Conservation (phyloP, 768 basidiomycete genomes). For the Tephrocybe sp. region DNA sequence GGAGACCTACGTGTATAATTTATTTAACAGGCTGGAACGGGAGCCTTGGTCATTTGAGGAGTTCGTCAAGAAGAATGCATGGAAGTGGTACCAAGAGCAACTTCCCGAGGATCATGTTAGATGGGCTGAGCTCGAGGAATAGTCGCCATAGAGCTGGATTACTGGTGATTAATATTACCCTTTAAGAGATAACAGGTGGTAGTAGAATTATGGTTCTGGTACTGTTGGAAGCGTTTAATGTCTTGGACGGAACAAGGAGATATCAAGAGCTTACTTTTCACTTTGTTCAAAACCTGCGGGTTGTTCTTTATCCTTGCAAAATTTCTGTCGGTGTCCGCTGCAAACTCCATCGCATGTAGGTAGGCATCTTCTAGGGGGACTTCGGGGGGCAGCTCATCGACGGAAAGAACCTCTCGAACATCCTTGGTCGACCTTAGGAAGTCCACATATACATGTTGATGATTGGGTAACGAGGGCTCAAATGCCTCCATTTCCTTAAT, state of each 20-base stretch:
- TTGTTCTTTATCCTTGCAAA: no score
- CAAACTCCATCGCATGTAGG: no score
- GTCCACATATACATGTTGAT: neutral
- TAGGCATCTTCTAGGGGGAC: no score
- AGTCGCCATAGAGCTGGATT: neutral
- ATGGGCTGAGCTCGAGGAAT: conserved; percentile 49
- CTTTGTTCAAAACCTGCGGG: no score
- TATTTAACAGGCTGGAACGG: conserved; percentile 43
- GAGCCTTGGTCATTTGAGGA: conserved; percentile 80
- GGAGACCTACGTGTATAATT: conserved; percentile 73
- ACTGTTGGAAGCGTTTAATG: no score
- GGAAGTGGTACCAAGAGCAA: conserved; percentile 69
- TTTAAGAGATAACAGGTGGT: no score
- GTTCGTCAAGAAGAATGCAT: conserved; percentile 73
- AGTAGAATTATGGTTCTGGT: no score
- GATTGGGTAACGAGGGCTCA: neutral
- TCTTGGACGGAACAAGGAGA: no score
- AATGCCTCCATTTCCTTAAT: conserved; percentile 2
- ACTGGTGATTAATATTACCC: no score
- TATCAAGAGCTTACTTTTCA: no score
- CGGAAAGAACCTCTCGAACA: neutral
- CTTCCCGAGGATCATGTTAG: conserved; percentile 42
- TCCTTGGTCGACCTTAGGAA: neutral
- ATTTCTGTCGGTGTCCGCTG: no score
- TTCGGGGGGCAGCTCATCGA: no score